Percentiles rank a stretch among this genome's conserved stretches.
These are phyloP conservation scores for Leptographium flavum DNA, from an alignment of 2,329 filamentous ascomycete genomes.

Conservation along the genomic window DNA sequence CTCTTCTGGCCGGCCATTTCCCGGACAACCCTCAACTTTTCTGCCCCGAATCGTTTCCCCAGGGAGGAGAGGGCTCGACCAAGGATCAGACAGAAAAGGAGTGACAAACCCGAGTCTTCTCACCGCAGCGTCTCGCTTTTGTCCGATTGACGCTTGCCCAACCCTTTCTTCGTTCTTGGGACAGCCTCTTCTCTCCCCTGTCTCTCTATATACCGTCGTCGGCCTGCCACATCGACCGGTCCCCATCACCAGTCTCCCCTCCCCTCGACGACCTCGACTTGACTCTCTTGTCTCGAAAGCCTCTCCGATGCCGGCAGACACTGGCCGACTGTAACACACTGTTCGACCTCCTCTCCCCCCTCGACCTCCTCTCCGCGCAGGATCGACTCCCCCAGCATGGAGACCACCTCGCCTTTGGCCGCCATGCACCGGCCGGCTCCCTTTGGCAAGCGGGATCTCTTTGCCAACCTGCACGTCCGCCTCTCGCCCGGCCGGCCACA, in stretches of 20 bases:
- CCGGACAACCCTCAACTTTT: slow-evolving; percentile 1
- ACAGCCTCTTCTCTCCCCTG: not conserved
- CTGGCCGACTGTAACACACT: not conserved
- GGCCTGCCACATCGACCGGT: not conserved
- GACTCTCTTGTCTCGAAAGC: not conserved
- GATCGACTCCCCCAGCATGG: slow-evolving; percentile 41
- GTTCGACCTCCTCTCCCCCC: not conserved
- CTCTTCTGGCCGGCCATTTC: not conserved
- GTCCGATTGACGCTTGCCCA: not conserved
- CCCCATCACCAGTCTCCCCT: not conserved
- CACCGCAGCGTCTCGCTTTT: not conserved
- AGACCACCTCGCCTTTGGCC: slow-evolving; percentile 85
- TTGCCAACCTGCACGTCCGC: slow-evolving; percentile 31
- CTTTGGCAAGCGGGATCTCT: slow-evolving; percentile 45
- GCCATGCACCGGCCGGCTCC: slow-evolving; percentile 70
- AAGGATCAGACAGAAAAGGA: not conserved
- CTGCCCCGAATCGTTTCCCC: slow-evolving; percentile 1
- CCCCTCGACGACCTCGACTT: not conserved
- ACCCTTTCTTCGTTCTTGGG: not conserved
- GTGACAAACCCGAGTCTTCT: not conserved
- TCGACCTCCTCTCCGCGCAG: slow-evolving; percentile 1
- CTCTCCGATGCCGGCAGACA: not conserved
- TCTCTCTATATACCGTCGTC: not conserved
- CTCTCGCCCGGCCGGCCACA: slow-evolving; percentile 36
- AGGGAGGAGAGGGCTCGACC: slow-evolving; percentile 1